phyloP scores from a whole-genome alignment of 805 yeast genomes.

The Lachancea kluyveri region DNA sequence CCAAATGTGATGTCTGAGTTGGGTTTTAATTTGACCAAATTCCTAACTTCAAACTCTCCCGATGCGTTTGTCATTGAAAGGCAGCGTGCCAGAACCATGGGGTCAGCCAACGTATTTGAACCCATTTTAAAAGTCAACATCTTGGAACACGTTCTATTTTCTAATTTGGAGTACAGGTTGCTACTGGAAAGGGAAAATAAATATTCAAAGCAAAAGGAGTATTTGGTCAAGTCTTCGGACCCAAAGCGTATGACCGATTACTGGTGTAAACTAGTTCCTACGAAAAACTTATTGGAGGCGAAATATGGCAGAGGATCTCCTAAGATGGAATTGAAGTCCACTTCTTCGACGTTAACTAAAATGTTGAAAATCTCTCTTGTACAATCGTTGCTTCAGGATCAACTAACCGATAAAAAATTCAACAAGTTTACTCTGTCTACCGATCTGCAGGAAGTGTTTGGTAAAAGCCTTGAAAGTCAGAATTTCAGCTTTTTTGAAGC shows the following conservation, averaged over 20 bases:
- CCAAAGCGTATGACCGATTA: conserved; percentile 26
- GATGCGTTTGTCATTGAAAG: conserved; percentile 46
- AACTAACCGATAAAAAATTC: background rate
- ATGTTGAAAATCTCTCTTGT: conserved; percentile 7
- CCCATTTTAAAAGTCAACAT: conserved; percentile 47
- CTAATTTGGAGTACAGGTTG: conserved; percentile 9
- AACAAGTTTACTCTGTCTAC: conserved; percentile 2
- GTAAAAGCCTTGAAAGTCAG: too few relatives aligned
- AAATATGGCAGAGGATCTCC: conserved; percentile 1
- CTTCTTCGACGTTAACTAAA: conserved; percentile 6
- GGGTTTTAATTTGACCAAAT: conserved; percentile 22
- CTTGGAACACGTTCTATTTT: conserved; percentile 36
- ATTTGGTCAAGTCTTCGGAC: conserved; percentile 20
- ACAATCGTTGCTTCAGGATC: conserved; percentile 2
- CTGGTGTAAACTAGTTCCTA: conserved; percentile 17
- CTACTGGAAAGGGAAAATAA: too few relatives aligned
- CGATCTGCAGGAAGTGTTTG: too few relatives aligned
- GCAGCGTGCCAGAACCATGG: conserved; percentile 48
- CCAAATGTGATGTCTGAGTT: conserved; percentile 12
- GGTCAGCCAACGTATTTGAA: conserved; percentile 42
- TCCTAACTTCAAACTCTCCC: conserved; percentile 25
- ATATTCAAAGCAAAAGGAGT: conserved; percentile 1
- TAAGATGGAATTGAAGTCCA: conserved; percentile 3
- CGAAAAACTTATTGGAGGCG: background rate
- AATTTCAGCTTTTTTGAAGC: conserved; percentile 49